These are phyloP conservation scores for Priceomyces castillae DNA, from an alignment of 805 yeast species.

Conservation along the genomic window DNA sequence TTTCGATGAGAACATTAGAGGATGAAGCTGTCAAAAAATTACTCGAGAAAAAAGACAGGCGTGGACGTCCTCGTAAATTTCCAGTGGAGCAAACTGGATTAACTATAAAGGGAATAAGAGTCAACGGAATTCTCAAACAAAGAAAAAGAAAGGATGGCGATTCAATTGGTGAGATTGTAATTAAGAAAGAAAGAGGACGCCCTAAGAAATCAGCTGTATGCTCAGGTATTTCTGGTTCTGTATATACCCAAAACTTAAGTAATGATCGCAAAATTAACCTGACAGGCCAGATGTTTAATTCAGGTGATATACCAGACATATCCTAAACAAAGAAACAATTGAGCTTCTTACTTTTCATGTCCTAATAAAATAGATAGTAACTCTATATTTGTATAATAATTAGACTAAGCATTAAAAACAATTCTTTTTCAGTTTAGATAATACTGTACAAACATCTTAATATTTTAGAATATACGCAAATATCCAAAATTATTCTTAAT, in stretches of 20 bases:
- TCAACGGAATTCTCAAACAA: conserved; percentile 31
- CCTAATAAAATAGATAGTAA: too few species aligned
- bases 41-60: conserved; percentile 39
- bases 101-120: conserved; percentile 42
- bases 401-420: too few species aligned
- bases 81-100: conserved; percentile 46
- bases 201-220: conserved; percentile 10
- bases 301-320: too few species aligned
- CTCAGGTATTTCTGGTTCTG: not conserved
- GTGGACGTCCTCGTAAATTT: conserved; percentile 52
- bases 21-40: conserved; percentile 35
- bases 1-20: conserved; percentile 26
- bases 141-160: conserved; percentile 9
- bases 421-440: too few species aligned
- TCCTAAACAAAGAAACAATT: too few species aligned
- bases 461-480: too few species aligned
- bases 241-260: not conserved
- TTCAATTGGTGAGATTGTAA: conserved; percentile 6
- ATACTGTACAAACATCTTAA: too few species aligned
- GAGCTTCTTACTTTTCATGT: too few species aligned
- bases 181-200: conserved; percentile 14
- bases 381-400: too few species aligned
- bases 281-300: too few species aligned
- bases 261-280: conserved; percentile 1
- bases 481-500: too few species aligned